A percentile compares a stretch with the other conserved stretches of the same genome.
Evolutionary conservation across 2,329 filamentous ascomycete species (phyloP).

Genomic region (Fusarium begoniae): DNA sequence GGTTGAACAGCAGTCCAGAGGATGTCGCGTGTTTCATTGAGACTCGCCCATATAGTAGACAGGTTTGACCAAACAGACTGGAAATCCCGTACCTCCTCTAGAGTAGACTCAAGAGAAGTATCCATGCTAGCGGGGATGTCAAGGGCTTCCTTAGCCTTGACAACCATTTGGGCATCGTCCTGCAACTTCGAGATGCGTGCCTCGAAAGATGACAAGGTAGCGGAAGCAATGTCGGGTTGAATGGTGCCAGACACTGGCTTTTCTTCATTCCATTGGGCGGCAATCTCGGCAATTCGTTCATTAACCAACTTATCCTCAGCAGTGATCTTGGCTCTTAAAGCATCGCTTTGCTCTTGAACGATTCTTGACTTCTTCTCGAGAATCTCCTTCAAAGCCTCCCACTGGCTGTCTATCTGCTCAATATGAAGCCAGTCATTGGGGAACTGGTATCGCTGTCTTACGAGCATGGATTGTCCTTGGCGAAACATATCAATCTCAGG

Average conservation of each 20-base stretch:
- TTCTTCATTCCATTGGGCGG: constrained; percentile 90
- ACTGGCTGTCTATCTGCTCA: constrained; percentile 95
- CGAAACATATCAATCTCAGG: constrained; percentile 96
- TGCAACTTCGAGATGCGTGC: constrained; percentile 84
- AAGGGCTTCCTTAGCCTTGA: constrained; percentile 95
- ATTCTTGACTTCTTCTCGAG: constrained; percentile 92
- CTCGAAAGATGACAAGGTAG: constrained; percentile 84
- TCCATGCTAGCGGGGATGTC: constrained; percentile 85
- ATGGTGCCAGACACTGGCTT: constrained; percentile 97
- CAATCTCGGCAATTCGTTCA: constrained; percentile 87
- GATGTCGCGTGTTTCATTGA: constrained; percentile 91
- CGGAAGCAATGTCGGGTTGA: constrained; percentile 86
- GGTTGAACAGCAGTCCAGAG: constrained; percentile 97
- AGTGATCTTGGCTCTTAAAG: constrained; percentile 90
- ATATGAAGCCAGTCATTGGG: constrained; percentile 94
- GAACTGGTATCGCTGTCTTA: constrained; percentile 92
- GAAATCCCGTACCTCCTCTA: constrained; percentile 98
- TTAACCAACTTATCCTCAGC: constrained; percentile 93
- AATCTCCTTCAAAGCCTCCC: constrained; percentile 92
- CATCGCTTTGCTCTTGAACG: constrained; percentile 95
- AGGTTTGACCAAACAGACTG: constrained; percentile 98
- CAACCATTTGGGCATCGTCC: constrained; percentile 90
- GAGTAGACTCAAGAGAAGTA: constrained; percentile 81
- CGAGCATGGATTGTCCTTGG: constrained; percentile 91
- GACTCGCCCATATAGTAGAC: constrained; percentile 94